Base-by-base conservation (phyloP, 139 green algal genomes). In the Zygnema cylindricum region DNA sequence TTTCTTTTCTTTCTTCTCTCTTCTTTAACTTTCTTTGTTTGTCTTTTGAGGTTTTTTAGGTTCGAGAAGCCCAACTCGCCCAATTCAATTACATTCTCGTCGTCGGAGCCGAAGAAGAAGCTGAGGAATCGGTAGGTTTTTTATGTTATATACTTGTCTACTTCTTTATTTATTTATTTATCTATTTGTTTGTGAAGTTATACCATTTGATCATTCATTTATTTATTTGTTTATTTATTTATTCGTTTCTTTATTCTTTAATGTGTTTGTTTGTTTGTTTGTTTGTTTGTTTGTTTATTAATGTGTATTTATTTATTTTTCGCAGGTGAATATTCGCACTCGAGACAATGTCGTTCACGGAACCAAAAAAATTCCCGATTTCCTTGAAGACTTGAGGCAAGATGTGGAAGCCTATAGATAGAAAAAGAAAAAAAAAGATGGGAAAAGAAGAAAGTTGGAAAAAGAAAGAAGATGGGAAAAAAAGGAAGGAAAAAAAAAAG, bases 51-150 rank as follows among this genome's bases (percentile, higher is more conserved):
- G 54, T 39, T 16, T 32, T 49, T 2, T 49, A 89, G 85, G 76
- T 90, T 23, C 94, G 96, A 30, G 96, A 98, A 89, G 97, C 97
- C 35, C 97, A 99, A 93, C 92, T 99, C 43, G 93, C 93, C 21
- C 97, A 99, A 92, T 99, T 94, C 93, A 99, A 99, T 95, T 99
- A 98, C 93, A 99, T 99, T 89, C 93, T 99, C 77, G 96, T 96
- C 54, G 91, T 99, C n/a, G 88, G 88, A 1, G 69, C 69, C 1
- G 73, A 90, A 16, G 88, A 92, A 83, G 82, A 90, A 40, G 83
- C 36, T 1, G 25, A 77, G n/a, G 38, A 40, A 30, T 88, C 88
- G 82, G 88, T 92, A 54, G 36, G 82, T 84, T 69, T 73, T 25
- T 73, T 73, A 25, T 73, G 57, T 73, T 73, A 73, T 73, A 73